These are phyloP conservation scores for Ilex asprella DNA, from an alignment of 257 asterid species.

Conservation along the genomic window DNA sequence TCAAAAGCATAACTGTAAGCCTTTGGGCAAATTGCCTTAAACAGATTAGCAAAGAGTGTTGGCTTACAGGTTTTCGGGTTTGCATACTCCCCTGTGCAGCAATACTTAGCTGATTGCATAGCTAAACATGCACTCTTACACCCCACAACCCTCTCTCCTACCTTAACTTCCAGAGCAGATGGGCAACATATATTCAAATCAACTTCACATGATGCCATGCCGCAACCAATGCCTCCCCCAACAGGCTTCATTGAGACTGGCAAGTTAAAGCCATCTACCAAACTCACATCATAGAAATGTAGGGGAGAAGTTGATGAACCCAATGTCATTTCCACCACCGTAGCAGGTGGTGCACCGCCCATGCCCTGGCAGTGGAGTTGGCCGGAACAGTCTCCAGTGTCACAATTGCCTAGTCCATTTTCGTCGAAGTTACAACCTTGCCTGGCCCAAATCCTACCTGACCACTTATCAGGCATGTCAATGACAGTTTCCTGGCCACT, in stretches of 20 bases:
- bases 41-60: conserved; percentile 60
- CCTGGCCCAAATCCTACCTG: conserved; percentile 87
- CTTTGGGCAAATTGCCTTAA: conserved; percentile 89
- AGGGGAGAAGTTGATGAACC: conserved; percentile 64
- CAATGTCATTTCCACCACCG: conserved; percentile 93
- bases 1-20: conserved; percentile 91
- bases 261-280: conserved; percentile 88
- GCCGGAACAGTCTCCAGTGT: conserved; percentile 76
- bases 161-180: conserved; percentile 72
- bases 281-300: conserved; percentile 81
- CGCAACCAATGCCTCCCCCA: conserved; percentile 88
- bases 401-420: conserved; percentile 55
- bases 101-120: conserved; percentile 72
- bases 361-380: conserved; percentile 57
- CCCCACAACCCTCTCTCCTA: conserved; percentile 62
- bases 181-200: conserved; percentile 84
- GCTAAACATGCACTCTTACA: conserved; percentile 96
- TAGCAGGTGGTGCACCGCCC: conserved; percentile 86
- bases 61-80: conserved; percentile 70
- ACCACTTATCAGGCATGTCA: conserved; percentile 75
- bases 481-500: conserved; percentile 57
- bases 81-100: conserved; percentile 79
- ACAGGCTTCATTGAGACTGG: conserved; percentile 87
- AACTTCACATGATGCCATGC: conserved; percentile 70
- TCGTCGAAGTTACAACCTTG: conserved; percentile 54